Conservation (phyloP, 1,139 yeast species). For the Hansenula sp. region DNA sequence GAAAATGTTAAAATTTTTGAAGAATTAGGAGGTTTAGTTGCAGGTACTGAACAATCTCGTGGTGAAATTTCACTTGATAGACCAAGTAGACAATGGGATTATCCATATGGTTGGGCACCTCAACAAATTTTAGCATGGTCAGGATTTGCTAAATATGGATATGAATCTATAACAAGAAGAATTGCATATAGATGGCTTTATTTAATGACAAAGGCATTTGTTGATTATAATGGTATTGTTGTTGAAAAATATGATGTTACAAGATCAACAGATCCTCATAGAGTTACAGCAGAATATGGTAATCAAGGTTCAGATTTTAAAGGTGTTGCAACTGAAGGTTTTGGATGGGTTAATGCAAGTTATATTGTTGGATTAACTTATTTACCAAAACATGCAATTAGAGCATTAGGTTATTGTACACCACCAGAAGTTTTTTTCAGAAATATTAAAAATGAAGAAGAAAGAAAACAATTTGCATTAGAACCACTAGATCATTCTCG, state of each 20-base stretch:
- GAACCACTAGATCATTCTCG: constrained; percentile 4
- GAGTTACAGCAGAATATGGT: constrained; percentile 95
- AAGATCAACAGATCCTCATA: constrained; percentile 77
- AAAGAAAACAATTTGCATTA: constrained; percentile 37
- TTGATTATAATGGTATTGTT: constrained; percentile 90
- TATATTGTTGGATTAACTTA: constrained; percentile 71
- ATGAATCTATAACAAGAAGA: constrained; percentile 58
- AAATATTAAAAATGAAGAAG: constrained; percentile 39
- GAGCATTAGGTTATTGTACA: constrained; percentile 81
- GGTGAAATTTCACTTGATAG: constrained; percentile 67
- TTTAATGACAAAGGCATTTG: constrained; percentile 88
- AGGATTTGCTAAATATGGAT: constrained; percentile 76
- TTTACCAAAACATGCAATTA: constrained; percentile 60
- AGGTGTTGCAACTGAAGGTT: constrained; percentile 95
- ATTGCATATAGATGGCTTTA: constrained; percentile 84
- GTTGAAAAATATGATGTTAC: constrained; percentile 96
- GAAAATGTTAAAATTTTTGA: constrained; percentile 65
- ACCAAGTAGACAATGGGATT: constrained; percentile 97
- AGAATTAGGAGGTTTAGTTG: constrained; percentile 82
- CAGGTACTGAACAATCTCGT: constrained; percentile 76
- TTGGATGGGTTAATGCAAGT: constrained; percentile 96
- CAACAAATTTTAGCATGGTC: constrained; percentile 95
- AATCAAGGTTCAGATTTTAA: constrained; percentile 91
- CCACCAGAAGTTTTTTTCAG: constrained; percentile 70
- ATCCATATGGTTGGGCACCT: constrained; percentile 98